Evolutionary conservation across 2,329 filamentous ascomycete genomes (phyloP), one percentile per base, ranked within the genome.

Genomic region (Colletotrichum eremochloae): DNA sequence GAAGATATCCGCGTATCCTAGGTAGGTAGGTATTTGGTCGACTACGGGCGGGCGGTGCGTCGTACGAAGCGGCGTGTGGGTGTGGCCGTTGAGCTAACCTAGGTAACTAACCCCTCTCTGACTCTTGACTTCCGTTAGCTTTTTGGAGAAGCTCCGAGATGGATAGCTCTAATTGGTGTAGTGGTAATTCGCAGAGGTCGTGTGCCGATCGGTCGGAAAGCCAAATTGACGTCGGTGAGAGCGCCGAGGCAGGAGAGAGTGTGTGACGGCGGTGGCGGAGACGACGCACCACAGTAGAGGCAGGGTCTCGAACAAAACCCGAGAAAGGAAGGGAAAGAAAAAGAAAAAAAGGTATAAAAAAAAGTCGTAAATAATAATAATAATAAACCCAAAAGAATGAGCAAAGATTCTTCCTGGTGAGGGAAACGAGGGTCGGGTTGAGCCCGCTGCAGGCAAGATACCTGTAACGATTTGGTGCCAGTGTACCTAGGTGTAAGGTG

Each of bases 181-280:
- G 20, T 44, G 64, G 70, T 73, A 65, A 66, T 64, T 63, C 69
- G 79, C 78, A 48, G 68, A 40, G 61, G 79, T 71, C 71, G 68
- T 40, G 64, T 60, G 29, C 65, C 71, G 68, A 53, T 67, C 71
- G 68, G 63, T 71, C 68, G 71, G 40, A 36, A 61, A 48, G 63
- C n/a, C 48, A 63, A 42, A 33, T 70, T 56, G 52, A 48, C 63
- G 55, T 46, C 18, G 44, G 38, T 33, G 33, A 48, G 42, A 58
- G 38, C 24, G 60, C 50, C 33, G 33, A 46, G 24, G 40, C 63
- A 15, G 50, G 42, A 66, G 31, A 42, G 24, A 24, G 53, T 29
- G 24, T 18, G 53, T 29, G 48, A 7, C 48, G 36, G 36, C n/a
- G 48, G 63, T 40, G 63, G 40, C 63, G 63, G 63, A 57, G 38